A percentile compares a stretch with the other conserved stretches of the same genome.
phyloP scores from a whole-genome alignment of 768 basidiomycete species.

The Porpolomopsis calyptriformis region DNA sequence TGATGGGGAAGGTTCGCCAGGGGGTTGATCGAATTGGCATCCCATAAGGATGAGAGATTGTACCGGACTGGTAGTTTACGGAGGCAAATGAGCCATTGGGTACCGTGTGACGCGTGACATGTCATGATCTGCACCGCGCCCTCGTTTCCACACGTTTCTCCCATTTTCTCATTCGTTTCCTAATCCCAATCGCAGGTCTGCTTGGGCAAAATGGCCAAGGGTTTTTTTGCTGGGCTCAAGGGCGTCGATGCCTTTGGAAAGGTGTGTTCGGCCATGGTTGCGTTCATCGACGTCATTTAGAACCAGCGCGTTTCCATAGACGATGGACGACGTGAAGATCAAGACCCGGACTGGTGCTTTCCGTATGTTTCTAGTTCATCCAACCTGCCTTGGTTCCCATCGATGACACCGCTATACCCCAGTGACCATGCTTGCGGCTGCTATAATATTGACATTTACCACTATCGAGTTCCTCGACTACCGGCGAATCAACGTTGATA shows the following conservation, averaged over 20 bases:
- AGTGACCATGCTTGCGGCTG: conserved; percentile 90
- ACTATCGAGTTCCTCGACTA: conserved; percentile 96
- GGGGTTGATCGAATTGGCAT: conserved; percentile 59
- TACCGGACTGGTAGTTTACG: not conserved
- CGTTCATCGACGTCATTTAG: too few species aligned
- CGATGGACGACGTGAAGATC: conserved; percentile 98
- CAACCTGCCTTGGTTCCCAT: conserved; percentile 4
- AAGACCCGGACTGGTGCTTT: conserved; percentile 92
- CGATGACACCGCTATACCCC: conserved; percentile 11
- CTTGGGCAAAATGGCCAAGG: conserved; percentile 58
- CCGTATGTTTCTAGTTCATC: conserved; percentile 38
- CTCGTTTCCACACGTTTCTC: too few species aligned
- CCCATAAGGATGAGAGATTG: conserved; percentile 19
- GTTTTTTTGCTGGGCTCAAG: conserved; percentile 66
- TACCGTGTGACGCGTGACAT: conserved; percentile 31
- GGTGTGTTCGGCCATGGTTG: conserved; percentile 33
- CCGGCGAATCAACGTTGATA: conserved; percentile 73
- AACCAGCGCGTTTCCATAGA: conserved; percentile 38
- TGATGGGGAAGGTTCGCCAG: conserved; percentile 84
- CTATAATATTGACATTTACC: conserved; percentile 86
- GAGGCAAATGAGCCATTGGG: too few species aligned
- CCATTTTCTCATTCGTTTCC: conserved; percentile 17
- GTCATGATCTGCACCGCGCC: conserved; percentile 8
- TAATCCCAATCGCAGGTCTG: conserved; percentile 18
- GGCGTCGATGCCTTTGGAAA: conserved; percentile 99